Conservation (phyloP, 192 early-diverging fungal species). For the Coemansia sp. region DNA sequence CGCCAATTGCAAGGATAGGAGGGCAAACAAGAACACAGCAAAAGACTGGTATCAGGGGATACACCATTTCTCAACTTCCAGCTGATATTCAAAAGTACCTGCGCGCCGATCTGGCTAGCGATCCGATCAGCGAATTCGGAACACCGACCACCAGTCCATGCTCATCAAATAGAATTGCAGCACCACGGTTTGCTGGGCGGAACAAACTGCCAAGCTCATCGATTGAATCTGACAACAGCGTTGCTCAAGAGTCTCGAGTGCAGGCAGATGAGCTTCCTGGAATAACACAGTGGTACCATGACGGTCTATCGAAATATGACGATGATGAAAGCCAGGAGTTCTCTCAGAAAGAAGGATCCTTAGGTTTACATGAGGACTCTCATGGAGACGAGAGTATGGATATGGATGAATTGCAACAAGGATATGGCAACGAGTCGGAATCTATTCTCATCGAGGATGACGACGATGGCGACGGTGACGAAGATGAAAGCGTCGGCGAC, state of each 20-base stretch:
- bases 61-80: neutral
- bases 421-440: neutral
- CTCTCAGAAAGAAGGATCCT: neutral
- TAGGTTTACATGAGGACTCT: neutral
- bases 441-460: constrained; percentile 4
- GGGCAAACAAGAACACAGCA: neutral
- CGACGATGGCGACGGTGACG: neutral
- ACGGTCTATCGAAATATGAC: constrained; percentile 13
- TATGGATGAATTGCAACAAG: neutral
- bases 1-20: too few species aligned
- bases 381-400: neutral
- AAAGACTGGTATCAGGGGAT: neutral
- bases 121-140: constrained; percentile 44
- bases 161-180: neutral
- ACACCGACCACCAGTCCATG: constrained; percentile 16
- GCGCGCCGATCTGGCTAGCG: constrained; percentile 25
- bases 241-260: neutral
- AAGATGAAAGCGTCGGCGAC: neutral
- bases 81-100: neutral
- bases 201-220: too few species aligned
- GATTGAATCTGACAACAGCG: too few species aligned
- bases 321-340: constrained; percentile 2
- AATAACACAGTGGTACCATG: constrained; percentile 47
- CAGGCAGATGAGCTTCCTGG: neutral
- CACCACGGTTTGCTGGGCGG: too few species aligned